Evolutionary conservation across 1,284 basidiomycete genomes (phyloP), one percentile per base, ranked within the genome.

Genomic region (Ceratobasidium sp.): DNA sequence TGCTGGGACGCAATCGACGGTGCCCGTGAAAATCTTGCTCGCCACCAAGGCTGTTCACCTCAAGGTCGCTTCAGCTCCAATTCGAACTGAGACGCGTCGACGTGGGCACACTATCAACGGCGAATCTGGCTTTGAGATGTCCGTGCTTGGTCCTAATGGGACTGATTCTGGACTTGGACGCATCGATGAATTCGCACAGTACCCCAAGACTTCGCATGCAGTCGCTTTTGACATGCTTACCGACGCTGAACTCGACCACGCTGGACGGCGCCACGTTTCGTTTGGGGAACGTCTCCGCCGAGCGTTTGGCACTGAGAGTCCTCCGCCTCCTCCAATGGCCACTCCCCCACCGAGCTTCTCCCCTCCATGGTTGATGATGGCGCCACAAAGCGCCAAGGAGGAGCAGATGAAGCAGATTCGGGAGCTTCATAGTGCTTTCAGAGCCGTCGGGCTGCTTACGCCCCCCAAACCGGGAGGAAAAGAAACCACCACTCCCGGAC

Each of bases 361-460:
- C 11, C 76, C 76, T 3, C 76, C 76, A 11, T 77, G 76, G 76
- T 31, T 77, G 45, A 62, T 77, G 65, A 76, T 77, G 75, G 72
- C 75, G 4, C 76, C 76, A 1, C 72, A 66, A 51, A 75, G 74
- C 36, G 65, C 76, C 36, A 74, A 75, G 60, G 76, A 77, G 45
- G 76, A 75, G 27, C 73, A 73, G 22, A 59, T 73, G 19, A 47
- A 59, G 29, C 65, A 73, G 62, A 64, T 75, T 29, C 56, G 69
- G 19, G 51, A 67, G 22, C 36, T 75, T 8, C 56, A 75, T 19
- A 47, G n/a, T 9, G 59, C 69, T 5, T 75, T 75, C 53, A 44
- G 71, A n/a, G 62, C 67, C 48, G 75, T 66, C n/a, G 56, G 59
- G n/a, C 50, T 75, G 11, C 48, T 75, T 48, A 62, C 75, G 29